phyloP scores from a whole-genome alignment of 208 protist genomes.

The Angomonas desouzai region DNA sequence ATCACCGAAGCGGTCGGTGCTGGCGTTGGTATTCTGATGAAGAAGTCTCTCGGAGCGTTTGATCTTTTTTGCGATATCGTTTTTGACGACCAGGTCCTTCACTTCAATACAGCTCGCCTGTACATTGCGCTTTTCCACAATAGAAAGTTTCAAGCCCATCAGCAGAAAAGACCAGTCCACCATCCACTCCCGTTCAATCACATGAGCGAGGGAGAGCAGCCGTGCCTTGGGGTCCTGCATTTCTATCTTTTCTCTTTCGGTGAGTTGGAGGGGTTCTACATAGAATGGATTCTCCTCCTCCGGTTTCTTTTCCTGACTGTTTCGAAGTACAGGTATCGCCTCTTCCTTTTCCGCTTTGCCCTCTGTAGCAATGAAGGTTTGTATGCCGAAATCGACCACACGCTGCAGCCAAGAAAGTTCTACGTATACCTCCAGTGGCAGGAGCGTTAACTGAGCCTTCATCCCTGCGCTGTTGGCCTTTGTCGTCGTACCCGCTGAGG shows the following conservation, averaged over 20 bases:
- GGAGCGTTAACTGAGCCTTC: not conserved
- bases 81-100: not conserved
- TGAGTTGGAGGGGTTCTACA: not conserved
- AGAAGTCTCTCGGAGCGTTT: constrained; percentile 7
- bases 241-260: constrained; percentile 12
- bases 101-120: constrained; percentile 4
- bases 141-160: constrained; percentile 17
- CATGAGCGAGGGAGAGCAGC: constrained; percentile 18
- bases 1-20: constrained; percentile 18
- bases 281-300: constrained; percentile 2
- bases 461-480: not conserved
- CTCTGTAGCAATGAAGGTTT: not conserved
- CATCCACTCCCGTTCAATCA: constrained; percentile 23
- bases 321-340: not conserved
- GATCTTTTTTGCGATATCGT: not conserved
- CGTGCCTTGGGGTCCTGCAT: constrained; percentile 10
- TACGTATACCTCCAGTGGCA: constrained; percentile 8
- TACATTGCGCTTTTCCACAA: constrained; percentile 13
- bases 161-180: constrained; percentile 27
- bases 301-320: not conserved
- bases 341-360: not conserved
- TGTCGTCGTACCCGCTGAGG: not conserved
- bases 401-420: constrained; percentile 8
- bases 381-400: constrained; percentile 5
- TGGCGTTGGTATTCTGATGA: not conserved